A percentile compares a stretch with the other conserved stretches of the same genome.
phyloP scores from a whole-genome alignment of 2,329 filamentous ascomycete genomes.

The Colletotrichum karsti region DNA sequence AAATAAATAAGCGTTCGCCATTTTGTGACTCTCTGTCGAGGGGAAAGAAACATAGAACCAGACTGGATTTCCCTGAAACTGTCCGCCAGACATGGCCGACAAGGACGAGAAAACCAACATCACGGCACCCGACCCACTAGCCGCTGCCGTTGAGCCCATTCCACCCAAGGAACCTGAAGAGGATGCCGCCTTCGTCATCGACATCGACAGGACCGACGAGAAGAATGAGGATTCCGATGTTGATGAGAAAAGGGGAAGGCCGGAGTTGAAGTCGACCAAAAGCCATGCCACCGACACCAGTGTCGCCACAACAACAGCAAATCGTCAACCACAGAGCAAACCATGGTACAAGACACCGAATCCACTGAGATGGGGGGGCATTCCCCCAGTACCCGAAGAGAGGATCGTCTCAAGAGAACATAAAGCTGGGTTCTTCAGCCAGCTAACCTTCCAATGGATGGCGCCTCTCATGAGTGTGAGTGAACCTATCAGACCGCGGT shows the following conservation, averaged over 20 bases:
- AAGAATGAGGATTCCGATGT: not conserved
- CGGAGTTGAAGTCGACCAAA: slow-evolving; percentile 49
- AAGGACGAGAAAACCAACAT: slow-evolving; percentile 35
- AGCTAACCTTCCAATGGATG: slow-evolving; percentile 90
- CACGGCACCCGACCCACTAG: slow-evolving; percentile 38
- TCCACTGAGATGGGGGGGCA: slow-evolving; percentile 66
- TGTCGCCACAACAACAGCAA: slow-evolving; percentile 51
- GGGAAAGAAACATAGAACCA: not conserved
- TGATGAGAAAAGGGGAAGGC: slow-evolving; percentile 20
- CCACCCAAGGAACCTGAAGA: slow-evolving; percentile 15
- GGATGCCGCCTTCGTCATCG: slow-evolving; percentile 13
- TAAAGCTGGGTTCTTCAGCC: slow-evolving; percentile 77
- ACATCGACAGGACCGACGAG: slow-evolving; percentile 24
- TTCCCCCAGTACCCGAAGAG: slow-evolving; percentile 64
- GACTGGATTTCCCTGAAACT: not conserved
- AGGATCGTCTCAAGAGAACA: slow-evolving; percentile 72
- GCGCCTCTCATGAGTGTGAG: slow-evolving; percentile 81
- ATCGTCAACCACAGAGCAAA: slow-evolving; percentile 47
- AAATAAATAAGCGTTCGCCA: not conserved
- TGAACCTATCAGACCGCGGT: slow-evolving; percentile 24
- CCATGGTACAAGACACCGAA: slow-evolving; percentile 73
- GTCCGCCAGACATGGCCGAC: slow-evolving; percentile 29
- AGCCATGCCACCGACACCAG: slow-evolving; percentile 65
- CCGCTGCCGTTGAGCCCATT: slow-evolving; percentile 37
- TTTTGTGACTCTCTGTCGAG: not conserved